phyloP scores from a whole-genome alignment of 164 flowering plant species.

The Santalum album region DNA sequence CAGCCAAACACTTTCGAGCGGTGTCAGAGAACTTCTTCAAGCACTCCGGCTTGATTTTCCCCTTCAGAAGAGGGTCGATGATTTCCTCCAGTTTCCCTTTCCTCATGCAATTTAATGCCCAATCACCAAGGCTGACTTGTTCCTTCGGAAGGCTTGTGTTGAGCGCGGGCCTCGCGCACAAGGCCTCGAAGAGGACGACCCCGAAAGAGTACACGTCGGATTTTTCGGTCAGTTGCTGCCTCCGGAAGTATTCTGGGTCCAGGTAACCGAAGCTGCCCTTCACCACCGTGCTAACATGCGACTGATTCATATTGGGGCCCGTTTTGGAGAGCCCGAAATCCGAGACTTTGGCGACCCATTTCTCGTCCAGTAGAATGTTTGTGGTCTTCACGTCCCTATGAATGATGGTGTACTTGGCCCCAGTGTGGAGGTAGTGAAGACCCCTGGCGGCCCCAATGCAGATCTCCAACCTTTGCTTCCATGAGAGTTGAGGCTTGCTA shows the following conservation, averaged over 20 bases:
- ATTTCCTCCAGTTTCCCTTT: constrained; percentile 35
- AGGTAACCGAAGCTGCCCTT: constrained; percentile 72
- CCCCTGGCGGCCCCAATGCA: constrained; percentile 73
- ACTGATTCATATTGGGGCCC: constrained; percentile 39
- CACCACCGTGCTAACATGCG: constrained; percentile 65
- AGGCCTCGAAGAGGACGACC: constrained; percentile 52
- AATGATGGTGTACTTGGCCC: constrained; percentile 62
- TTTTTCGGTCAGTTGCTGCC: constrained; percentile 64
- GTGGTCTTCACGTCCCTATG: constrained; percentile 74
- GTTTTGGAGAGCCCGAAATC: constrained; percentile 75
- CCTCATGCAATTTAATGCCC: constrained; percentile 32
- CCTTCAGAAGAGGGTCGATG: constrained; percentile 46
- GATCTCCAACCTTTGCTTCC: constrained; percentile 62
- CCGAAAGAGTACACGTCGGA: constrained; percentile 74
- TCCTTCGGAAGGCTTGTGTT: constrained; percentile 45
- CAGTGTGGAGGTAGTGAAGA: constrained; percentile 69
- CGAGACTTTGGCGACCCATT: constrained; percentile 69
- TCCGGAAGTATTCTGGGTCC: constrained; percentile 64
- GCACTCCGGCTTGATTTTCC: constrained; percentile 37
- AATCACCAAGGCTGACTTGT: constrained; percentile 55
- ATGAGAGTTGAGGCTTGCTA: constrained; percentile 32
- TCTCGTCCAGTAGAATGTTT: constrained; percentile 53
- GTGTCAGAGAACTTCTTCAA: constrained; percentile 45
- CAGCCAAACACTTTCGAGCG: constrained; percentile 52
- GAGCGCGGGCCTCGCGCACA: constrained; percentile 52